phyloP scores from a whole-genome alignment of 148 eudicot genomes.

The Rhododendron griersonianum region DNA sequence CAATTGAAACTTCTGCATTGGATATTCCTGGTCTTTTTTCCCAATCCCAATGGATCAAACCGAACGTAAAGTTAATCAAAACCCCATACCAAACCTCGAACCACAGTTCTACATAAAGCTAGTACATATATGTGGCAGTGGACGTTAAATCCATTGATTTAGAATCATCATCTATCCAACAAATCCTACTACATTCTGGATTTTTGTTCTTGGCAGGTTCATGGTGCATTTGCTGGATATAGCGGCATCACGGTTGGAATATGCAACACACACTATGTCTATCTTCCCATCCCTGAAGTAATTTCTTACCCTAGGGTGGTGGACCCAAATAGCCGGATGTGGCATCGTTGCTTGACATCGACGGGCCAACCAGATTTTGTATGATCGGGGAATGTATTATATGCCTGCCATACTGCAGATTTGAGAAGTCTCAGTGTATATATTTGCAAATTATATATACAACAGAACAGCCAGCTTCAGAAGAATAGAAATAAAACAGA shows the following conservation, averaged over 20 bases:
- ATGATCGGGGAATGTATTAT: slow-evolving; percentile 22
- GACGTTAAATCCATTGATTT: neutral
- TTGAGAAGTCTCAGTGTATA: neutral
- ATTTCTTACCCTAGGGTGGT: slow-evolving; percentile 66
- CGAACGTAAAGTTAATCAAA: neutral
- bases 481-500: slow-evolving; percentile 17
- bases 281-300: slow-evolving; percentile 96
- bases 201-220: slow-evolving; percentile 60
- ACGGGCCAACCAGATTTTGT: slow-evolving; percentile 97
- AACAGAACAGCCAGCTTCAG: slow-evolving; percentile 2
- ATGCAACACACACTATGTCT: slow-evolving; percentile 93
- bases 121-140: neutral
- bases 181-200: neutral
- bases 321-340: slow-evolving; percentile 98
- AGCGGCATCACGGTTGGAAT: slow-evolving; percentile 94
- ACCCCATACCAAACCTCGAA: neutral
- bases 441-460: slow-evolving; percentile 10
- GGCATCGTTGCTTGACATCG: slow-evolving; percentile 99
- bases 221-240: slow-evolving; percentile 98
- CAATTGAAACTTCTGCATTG: neutral
- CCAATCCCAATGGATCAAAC: neutral
- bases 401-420: neutral
- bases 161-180: neutral
- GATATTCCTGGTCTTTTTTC: neutral
- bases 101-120: neutral